phyloP scores from a whole-genome alignment of 495 filamentous ascomycete genomes.

The Mycothermus thermophilus region DNA sequence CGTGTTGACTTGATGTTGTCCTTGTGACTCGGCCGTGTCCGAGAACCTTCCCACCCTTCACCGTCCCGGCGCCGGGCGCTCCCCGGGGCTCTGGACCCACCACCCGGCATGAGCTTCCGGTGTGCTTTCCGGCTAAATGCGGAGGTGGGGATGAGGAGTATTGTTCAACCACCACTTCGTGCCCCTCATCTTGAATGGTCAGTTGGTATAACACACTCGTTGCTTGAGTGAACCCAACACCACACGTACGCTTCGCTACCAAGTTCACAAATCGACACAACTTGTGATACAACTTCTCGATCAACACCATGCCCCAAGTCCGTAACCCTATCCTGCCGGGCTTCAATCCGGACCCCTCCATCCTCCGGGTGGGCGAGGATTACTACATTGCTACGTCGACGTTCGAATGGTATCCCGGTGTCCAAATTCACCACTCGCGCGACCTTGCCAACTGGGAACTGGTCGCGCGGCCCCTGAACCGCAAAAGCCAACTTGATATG shows the following conservation, averaged over 20 bases:
- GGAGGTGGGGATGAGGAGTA: slow-evolving; percentile 9
- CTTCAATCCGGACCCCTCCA: slow-evolving; percentile 49
- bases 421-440: slow-evolving; percentile 44
- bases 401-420: slow-evolving; percentile 49
- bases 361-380: slow-evolving; percentile 40
- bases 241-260: no score
- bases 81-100: background rate
- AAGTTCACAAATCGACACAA: background rate
- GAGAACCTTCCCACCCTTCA: no score
- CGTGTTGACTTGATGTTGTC: no score
- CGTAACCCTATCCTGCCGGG: slow-evolving; percentile 49
- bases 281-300: no score
- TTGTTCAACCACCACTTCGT: background rate
- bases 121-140: slow-evolving; percentile 18
- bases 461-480: slow-evolving; percentile 43
- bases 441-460: slow-evolving; percentile 47
- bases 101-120: no score
- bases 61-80: background rate
- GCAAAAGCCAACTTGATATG: slow-evolving; percentile 47
- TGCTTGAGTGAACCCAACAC: no score
- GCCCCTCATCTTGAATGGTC: no score
- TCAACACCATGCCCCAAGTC: slow-evolving; percentile 31
- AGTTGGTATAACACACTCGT: no score
- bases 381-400: slow-evolving; percentile 52
- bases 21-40: no score